Evolutionary conservation across 2,329 filamentous ascomycete genomes (phyloP), one percentile per base, ranked within the genome.

Genomic region (Rutstroemia sp.): DNA sequence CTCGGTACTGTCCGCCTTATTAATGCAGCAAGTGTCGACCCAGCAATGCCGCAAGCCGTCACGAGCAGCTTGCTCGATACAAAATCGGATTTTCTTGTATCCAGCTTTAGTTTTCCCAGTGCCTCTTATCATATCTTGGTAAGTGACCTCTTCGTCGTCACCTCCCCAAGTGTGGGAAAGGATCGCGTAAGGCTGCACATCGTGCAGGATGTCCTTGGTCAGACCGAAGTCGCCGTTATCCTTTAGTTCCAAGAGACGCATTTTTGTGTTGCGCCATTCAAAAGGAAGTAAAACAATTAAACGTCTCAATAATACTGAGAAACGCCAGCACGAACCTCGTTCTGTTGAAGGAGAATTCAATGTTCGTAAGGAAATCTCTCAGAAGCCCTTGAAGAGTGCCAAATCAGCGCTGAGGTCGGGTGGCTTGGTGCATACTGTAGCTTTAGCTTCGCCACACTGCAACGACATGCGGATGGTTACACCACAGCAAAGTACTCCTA

Each of bases 1-100:
- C 21, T 48, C 52, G 17, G 38, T n/a, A 5, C n/a, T n/a, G 41
- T 41, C 48, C 16, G 34, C 19, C 17, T 42, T 54, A 17, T 54
- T n/a, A n/a, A 54, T 54, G 8, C 37, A 54, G 21, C 34, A 48
- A 3, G 30, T 54, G 41, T 54, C 52, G 2, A 54, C 4, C 19
- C 30, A 48, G 4, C 27, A 41, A 45, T 54, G 48, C 25, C 44
- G 17, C n/a, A 54, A 19, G 6, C 34, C 34, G 23, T 54, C 21
- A 14, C 21, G 14, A 21, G 10, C n/a, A 2, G 45, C 45, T 30
- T 54, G 52, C 10, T 48, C 34, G 2, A 4, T 9, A 8, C 14
- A 48, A 4, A 48, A 48, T 1, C 27, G n/a, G 19, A 48, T 54
- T 45, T 54, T 48, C n/a, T 4, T 48, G 9, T 41, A 54, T 10